These are phyloP conservation scores for Senecio squalidus DNA, from an alignment of 140 eudicot genomes.

Conservation along the genomic window DNA sequence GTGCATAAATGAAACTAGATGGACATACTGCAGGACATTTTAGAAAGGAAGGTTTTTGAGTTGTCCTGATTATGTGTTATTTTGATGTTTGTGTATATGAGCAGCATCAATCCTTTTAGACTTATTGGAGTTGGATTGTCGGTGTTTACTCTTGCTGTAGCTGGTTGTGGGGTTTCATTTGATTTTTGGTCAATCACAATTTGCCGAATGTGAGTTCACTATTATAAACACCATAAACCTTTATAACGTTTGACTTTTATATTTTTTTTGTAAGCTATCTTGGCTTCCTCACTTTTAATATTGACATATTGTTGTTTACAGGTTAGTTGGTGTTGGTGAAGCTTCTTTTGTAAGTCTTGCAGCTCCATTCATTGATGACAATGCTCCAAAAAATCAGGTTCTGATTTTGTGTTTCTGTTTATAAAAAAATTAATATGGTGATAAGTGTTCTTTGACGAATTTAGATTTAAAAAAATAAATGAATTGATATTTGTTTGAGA, in stretches of 20 bases:
- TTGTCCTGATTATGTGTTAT: background rate
- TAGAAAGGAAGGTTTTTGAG: too few relatives aligned
- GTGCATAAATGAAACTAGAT: too few relatives aligned
- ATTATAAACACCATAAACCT: background rate
- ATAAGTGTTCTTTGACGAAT: too few relatives aligned
- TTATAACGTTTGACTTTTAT: background rate
- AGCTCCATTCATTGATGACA: conserved; percentile 94
- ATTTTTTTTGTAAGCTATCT: too few relatives aligned
- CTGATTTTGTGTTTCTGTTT: background rate
- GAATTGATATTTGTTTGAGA: too few relatives aligned
- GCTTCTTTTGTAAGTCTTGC: conserved; percentile 98
- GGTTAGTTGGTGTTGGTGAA: conserved; percentile 99
- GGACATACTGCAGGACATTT: too few relatives aligned
- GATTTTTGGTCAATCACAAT: conserved; percentile 81
- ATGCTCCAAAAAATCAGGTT: conserved; percentile 87
- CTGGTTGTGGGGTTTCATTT: conserved; percentile 75
- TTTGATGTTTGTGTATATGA: conserved; percentile 14
- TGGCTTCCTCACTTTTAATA: background rate
- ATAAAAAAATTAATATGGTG: too few relatives aligned
- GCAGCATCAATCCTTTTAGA: conserved; percentile 87
- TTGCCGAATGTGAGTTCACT: conserved; percentile 66
- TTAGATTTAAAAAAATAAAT: too few relatives aligned
- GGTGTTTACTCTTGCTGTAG: conserved; percentile 74
- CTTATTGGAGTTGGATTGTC: conserved; percentile 87
- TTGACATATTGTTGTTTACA: conserved; percentile 18